A percentile compares a stretch with the other conserved stretches of the same genome.
phyloP scores from a whole-genome alignment of 176 grass and related monocot genomes.

The Hsuehochloa calcarea region DNA sequence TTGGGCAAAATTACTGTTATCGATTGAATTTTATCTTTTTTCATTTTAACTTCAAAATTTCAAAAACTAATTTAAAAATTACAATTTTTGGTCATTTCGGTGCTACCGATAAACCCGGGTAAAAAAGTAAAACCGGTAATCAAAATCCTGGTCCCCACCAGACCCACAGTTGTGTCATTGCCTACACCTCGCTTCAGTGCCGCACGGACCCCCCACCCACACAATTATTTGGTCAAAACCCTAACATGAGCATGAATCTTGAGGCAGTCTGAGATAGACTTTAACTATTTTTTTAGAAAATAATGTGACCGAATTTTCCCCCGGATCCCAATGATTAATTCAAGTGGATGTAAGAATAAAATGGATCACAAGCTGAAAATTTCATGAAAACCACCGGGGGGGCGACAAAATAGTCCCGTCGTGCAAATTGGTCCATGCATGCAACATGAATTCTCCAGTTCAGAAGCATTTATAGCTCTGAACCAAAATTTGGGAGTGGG shows the following conservation, averaged over 20 bases:
- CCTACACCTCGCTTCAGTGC: too few relatives aligned
- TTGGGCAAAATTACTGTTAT: too few relatives aligned
- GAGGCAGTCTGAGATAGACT: neutral
- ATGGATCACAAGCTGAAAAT: neutral
- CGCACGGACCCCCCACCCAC: too few relatives aligned
- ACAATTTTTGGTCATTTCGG: too few relatives aligned
- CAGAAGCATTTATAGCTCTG: neutral
- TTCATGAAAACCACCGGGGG: neutral
- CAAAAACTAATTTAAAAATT: too few relatives aligned
- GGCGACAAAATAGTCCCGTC: neutral
- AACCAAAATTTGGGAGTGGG: neutral
- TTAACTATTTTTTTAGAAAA: neutral
- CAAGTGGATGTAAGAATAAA: neutral
- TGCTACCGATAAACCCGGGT: too few relatives aligned
- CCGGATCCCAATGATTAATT: neutral
- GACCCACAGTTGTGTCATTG: neutral
- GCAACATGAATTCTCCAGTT: neutral
- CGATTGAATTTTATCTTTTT: too few relatives aligned
- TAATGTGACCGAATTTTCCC: neutral
- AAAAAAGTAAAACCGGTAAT: too few relatives aligned
- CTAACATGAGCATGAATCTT: neutral
- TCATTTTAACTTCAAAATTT: too few relatives aligned
- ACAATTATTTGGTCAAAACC: neutral
- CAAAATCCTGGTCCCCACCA: too few relatives aligned
- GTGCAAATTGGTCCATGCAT: neutral